Evolutionary conservation across 192 early-diverging fungal genomes (phyloP), one percentile per base, ranked within the genome.

Genomic region (Gigaspora rosea): DNA sequence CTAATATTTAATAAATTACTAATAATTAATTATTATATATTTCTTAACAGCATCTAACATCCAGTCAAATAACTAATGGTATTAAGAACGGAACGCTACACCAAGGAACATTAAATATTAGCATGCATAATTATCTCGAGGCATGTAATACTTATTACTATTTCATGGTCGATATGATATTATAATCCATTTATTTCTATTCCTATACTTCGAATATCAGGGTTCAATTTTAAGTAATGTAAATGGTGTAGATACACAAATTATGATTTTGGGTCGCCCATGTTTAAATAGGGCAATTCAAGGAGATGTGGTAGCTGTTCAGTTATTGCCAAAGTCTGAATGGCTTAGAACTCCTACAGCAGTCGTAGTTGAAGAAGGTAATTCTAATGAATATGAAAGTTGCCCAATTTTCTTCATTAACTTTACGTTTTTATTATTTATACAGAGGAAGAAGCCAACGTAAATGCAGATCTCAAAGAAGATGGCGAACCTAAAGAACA

Each of bases 251-350:
- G 91, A 94, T 66, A 84, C 82, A 27, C 88, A 87, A 9, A 88
- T 99, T 48, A 86, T 93, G 71, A 90, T 99, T 63, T 52, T 94
- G 3, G 96, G 96, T 49, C 90, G 96, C 8, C 82, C 85, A 35
- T 78, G 94, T 73, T 86, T 98, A 84, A 99, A 98, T 79, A 91
- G 98, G 50, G 94, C 90, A 46, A 88, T 97, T 11, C 93, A 97
- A 80, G 96, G 96, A 16, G 98, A 99, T 81, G 84, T 90, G 18
- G 89, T 99, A 18, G 98, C 93, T 12, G 90, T 99, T 10, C 87
- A 97, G 71, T 69, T 99, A 3, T 78, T 97, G 50, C 95, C 98
- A 15, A 87, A 88, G 56, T 86, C 87, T 47, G 90, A 96, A 81
- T 99, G 98, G 98, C 88, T 89, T 61, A 86, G 85, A 13, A 84